Percentiles rank a stretch among this genome's conserved stretches.
Evolutionary conservation across 176 grass and related monocot species (phyloP).

Genomic region (Musa itinerans): DNA sequence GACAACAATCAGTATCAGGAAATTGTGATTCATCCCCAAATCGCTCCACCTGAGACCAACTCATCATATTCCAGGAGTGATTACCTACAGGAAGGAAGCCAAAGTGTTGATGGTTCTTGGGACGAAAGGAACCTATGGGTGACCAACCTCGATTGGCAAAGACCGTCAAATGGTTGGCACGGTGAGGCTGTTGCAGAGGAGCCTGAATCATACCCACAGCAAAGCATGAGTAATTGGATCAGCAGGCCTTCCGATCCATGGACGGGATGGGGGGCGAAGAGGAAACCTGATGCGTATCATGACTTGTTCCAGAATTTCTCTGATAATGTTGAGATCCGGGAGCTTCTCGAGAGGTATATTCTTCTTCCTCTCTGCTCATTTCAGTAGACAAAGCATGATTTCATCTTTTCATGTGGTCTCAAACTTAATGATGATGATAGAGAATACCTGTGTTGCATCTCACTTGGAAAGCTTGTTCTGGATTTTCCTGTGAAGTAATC

Average conservation of each 20-base stretch:
- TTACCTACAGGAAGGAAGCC: conserved; percentile 51
- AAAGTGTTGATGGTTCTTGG: conserved; percentile 63
- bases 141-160: conserved; percentile 61
- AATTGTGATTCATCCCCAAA: conserved; percentile 33
- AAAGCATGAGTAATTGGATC: conserved; percentile 42
- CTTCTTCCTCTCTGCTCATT: background rate
- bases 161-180: conserved; percentile 50
- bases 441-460: background rate
- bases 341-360: conserved; percentile 78
- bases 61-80: conserved; percentile 45
- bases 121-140: conserved; percentile 88
- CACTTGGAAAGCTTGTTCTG: too few relatives aligned
- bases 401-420: background rate
- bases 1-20: conserved; percentile 8
- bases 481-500: too few relatives aligned
- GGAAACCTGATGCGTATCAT: conserved; percentile 18
- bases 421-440: background rate
- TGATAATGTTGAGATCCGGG: conserved; percentile 67
- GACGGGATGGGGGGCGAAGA: conserved; percentile 43
- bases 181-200: conserved; percentile 46
- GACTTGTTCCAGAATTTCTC: conserved; percentile 32
- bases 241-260: conserved; percentile 63
- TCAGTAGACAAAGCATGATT: background rate
- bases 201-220: conserved; percentile 41
- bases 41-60: conserved; percentile 31